Percentiles rank a stretch among this genome's conserved stretches.
phyloP scores from a whole-genome alignment of 1,284 basidiomycete genomes.

The Cutaneotrichosporon dermatis region DNA sequence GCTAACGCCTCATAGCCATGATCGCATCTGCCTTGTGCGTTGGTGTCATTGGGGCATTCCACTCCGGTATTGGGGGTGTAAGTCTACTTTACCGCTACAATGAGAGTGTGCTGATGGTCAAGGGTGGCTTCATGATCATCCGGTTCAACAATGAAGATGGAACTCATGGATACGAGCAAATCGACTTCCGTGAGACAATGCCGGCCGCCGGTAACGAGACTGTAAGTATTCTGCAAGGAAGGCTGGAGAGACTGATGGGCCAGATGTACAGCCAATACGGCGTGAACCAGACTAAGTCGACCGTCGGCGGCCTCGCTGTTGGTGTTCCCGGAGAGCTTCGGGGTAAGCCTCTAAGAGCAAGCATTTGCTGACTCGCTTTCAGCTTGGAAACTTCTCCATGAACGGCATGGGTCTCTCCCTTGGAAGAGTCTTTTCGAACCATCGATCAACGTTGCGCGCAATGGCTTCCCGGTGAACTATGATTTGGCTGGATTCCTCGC shows the following conservation, averaged over 20 bases:
- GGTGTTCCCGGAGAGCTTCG: slow-evolving; percentile 80
- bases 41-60: slow-evolving; percentile 46
- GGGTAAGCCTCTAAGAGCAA: slow-evolving; percentile 49
- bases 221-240: slow-evolving; percentile 25
- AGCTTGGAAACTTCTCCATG: slow-evolving; percentile 66
- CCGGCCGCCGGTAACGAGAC: slow-evolving; percentile 46
- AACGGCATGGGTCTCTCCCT: slow-evolving; percentile 62
- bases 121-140: slow-evolving; percentile 21
- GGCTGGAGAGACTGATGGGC: not conserved
- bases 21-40: slow-evolving; percentile 48
- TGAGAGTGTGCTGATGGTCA: not conserved
- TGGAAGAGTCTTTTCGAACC: slow-evolving; percentile 73
- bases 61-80: slow-evolving; percentile 48
- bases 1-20: not conserved
- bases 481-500: slow-evolving; percentile 32
- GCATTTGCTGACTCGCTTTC: slow-evolving; percentile 7
- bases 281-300: slow-evolving; percentile 44
- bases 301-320: slow-evolving; percentile 68
- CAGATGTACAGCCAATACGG: slow-evolving; percentile 28
- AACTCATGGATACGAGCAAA: slow-evolving; percentile 36
- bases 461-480: slow-evolving; percentile 60
- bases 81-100: not conserved
- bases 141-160: slow-evolving; percentile 23
- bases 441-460: slow-evolving; percentile 62
- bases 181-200: slow-evolving; percentile 51